Conservation (phyloP, 352 stramenopile species). For the Phytophthora vignae region DNA sequence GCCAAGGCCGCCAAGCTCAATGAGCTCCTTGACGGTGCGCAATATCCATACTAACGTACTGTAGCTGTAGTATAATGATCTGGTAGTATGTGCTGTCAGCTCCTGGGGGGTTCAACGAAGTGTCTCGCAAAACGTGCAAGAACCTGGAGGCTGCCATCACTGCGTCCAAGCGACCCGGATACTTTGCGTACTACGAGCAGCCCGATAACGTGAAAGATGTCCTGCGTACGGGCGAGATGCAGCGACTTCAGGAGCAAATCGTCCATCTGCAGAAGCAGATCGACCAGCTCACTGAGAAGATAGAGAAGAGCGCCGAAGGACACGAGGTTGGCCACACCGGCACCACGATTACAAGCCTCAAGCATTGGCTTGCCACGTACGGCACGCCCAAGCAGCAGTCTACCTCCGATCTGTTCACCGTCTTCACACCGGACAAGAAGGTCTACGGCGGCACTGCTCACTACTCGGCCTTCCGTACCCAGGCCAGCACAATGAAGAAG, state of each 20-base stretch:
- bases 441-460: slow-evolving; percentile 81
- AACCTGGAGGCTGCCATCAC: slow-evolving; percentile 83
- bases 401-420: slow-evolving; percentile 60
- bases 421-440: slow-evolving; percentile 71
- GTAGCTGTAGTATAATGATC: neutral
- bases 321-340: slow-evolving; percentile 14
- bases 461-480: slow-evolving; percentile 73
- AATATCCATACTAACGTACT: neutral
- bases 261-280: slow-evolving; percentile 77
- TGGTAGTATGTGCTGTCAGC: slow-evolving; percentile 26
- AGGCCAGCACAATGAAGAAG: slow-evolving; percentile 82
- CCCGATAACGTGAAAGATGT: slow-evolving; percentile 64
- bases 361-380: slow-evolving; percentile 82
- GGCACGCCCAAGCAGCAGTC: slow-evolving; percentile 67
- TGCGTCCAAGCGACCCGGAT: slow-evolving; percentile 74
- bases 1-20: slow-evolving; percentile 69
- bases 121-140: slow-evolving; percentile 80
- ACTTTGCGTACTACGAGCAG: slow-evolving; percentile 78
- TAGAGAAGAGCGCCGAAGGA: slow-evolving; percentile 29
- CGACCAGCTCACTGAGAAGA: slow-evolving; percentile 67
- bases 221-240: slow-evolving; percentile 64
- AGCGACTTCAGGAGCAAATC: slow-evolving; percentile 66
- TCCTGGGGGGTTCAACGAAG: slow-evolving; percentile 75
- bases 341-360: slow-evolving; percentile 60
- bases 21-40: slow-evolving; percentile 62